Percentiles rank a stretch among this genome's conserved stretches.
Evolutionary conservation across 345 rosid species (phyloP).

Genomic region (Anastatica hierochuntica): DNA sequence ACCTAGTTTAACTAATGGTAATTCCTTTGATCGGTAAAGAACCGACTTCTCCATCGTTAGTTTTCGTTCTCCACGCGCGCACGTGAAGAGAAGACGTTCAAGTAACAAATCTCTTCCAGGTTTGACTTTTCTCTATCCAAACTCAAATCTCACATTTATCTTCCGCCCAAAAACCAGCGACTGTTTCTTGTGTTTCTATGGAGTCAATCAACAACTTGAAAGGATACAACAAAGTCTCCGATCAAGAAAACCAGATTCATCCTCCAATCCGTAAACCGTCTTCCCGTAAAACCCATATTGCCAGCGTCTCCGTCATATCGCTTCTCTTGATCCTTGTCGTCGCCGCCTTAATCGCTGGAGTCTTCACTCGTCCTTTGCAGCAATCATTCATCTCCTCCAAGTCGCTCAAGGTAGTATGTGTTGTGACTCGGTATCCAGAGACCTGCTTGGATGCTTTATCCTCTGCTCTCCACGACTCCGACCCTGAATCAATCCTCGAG

Average conservation of each 20-base stretch:
- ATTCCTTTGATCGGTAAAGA: too few relatives aligned
- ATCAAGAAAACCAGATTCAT: conserved; percentile 30
- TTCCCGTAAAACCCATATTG: conserved; percentile 21
- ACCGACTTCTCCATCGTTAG: too few relatives aligned
- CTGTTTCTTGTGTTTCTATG: too few relatives aligned
- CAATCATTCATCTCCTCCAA: conserved; percentile 5
- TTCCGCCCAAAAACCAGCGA: too few relatives aligned
- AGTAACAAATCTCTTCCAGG: too few relatives aligned
- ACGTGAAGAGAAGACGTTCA: too few relatives aligned
- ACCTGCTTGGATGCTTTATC: conserved; percentile 52
- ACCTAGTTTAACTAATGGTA: too few relatives aligned
- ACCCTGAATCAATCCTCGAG: conserved; percentile 50
- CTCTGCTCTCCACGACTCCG: conserved; percentile 22
- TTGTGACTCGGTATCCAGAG: conserved; percentile 50
- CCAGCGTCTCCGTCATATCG: conserved; percentile 31
- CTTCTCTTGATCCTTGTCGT: conserved; percentile 35
- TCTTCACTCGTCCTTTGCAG: conserved; percentile 17
- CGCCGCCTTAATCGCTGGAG: conserved; percentile 29
- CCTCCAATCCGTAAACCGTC: neutral
- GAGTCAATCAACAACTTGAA: conserved; percentile 46
- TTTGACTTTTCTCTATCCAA: too few relatives aligned
- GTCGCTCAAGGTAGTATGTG: conserved; percentile 45
- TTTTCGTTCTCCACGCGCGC: too few relatives aligned
- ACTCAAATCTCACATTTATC: too few relatives aligned
- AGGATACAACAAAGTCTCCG: conserved; percentile 61